A percentile compares a stretch with the other conserved stretches of the same genome.
phyloP scores from a whole-genome alignment of 2,329 filamentous ascomycete species.

The Elsinoe australis region DNA sequence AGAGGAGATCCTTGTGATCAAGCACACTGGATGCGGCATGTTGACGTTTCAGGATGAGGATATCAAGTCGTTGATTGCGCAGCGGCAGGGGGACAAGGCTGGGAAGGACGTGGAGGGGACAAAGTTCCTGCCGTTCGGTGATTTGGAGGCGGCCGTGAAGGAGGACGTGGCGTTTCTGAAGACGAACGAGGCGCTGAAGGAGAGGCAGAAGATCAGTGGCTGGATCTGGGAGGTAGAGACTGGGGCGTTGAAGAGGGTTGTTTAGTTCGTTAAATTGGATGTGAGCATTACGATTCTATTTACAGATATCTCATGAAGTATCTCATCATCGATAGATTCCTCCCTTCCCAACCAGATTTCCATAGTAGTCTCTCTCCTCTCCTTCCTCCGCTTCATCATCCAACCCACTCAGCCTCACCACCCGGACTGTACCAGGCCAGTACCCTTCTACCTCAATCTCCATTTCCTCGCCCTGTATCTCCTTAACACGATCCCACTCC shows the following conservation, averaged over 20 bases:
- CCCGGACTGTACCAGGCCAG: constrained; percentile 53
- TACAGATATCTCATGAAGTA: too few species aligned
- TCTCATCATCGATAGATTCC: constrained; percentile 28
- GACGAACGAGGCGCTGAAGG: constrained; percentile 51
- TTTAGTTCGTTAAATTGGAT: constrained; percentile 29
- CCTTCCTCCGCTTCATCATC: constrained; percentile 23
- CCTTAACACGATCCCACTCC: constrained; percentile 37
- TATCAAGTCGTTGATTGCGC: constrained; percentile 3
- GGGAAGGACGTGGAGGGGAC: constrained; percentile 26
- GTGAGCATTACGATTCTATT: too few species aligned
- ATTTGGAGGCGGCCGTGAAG: constrained; percentile 56
- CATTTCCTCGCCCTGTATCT: constrained; percentile 21
- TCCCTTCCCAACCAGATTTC: constrained; percentile 26
- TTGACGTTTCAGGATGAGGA: constrained; percentile 38
- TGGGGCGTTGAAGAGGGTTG: constrained; percentile 51
- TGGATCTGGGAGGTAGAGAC: constrained; percentile 75
- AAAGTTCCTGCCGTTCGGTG: constrained; percentile 59
- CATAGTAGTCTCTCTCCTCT: constrained; percentile 29
- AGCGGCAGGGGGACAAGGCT: not conserved
- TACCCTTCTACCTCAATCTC: constrained; percentile 45
- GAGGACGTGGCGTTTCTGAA: constrained; percentile 60
- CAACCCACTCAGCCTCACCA: constrained; percentile 39
- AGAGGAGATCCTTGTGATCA: constrained; percentile 64
- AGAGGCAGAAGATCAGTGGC: constrained; percentile 56
- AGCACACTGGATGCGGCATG: constrained; percentile 70